These are phyloP conservation scores for Saccharomyces hybrid DNA, from an alignment of 1,139 yeast genomes.

Conservation along the genomic window DNA sequence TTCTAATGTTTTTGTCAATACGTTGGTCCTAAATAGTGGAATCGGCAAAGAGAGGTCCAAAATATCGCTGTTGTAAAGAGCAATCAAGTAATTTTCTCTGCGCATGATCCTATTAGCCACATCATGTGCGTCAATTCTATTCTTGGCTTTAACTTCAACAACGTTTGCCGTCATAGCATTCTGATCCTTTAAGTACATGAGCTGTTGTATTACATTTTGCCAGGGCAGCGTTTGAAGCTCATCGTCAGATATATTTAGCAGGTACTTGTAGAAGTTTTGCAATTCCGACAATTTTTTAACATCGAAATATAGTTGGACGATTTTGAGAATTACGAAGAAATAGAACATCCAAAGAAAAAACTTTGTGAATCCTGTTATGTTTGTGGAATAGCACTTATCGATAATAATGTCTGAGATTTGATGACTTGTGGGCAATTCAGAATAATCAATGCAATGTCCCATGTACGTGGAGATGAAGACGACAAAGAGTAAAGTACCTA, in stretches of 20 bases:
- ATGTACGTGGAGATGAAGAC: slow-evolving; percentile 70
- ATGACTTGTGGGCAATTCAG: slow-evolving; percentile 34
- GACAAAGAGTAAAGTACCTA: slow-evolving; percentile 68
- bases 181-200: slow-evolving; percentile 68
- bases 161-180: slow-evolving; percentile 51
- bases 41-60: slow-evolving; percentile 57
- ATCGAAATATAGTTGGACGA: slow-evolving; percentile 52
- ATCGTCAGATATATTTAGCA: slow-evolving; percentile 63
- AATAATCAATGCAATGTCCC: slow-evolving; percentile 76
- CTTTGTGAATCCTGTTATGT: slow-evolving; percentile 40
- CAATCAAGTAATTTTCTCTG: slow-evolving; percentile 85
- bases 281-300: slow-evolving; percentile 32
- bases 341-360: slow-evolving; percentile 56
- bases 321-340: slow-evolving; percentile 47
- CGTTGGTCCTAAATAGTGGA: slow-evolving; percentile 33
- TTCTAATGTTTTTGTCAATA: slow-evolving; percentile 79
- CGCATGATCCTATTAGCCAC: slow-evolving; percentile 95
- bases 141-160: slow-evolving; percentile 59
- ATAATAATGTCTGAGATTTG: slow-evolving; percentile 44
- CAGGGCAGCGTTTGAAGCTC: slow-evolving; percentile 91
- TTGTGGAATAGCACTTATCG: slow-evolving; percentile 54
- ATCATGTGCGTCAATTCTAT: slow-evolving; percentile 80
- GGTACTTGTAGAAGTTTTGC: slow-evolving; percentile 38
- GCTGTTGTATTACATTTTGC: slow-evolving; percentile 76
- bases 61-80: slow-evolving; percentile 72